A percentile compares a stretch with the other conserved stretches of the same genome.
Conservation (phyloP, 2,329 filamentous ascomycete genomes). For the Aspergillus phoenicis region DNA sequence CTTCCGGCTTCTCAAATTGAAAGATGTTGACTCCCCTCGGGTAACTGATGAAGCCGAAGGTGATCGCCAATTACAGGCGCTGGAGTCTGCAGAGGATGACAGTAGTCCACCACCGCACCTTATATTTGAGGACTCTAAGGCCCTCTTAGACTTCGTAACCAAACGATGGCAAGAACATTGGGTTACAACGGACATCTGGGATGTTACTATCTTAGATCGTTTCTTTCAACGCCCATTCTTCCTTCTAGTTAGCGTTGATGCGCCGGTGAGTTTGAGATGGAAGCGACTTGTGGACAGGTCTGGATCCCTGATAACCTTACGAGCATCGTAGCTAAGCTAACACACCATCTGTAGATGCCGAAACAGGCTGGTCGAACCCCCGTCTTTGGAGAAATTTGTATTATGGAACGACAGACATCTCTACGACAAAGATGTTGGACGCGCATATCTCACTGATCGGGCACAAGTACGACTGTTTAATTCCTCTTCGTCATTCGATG, state of each 20-base stretch:
- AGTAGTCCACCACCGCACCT: conserved; percentile 25
- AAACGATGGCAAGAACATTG: conserved; percentile 79
- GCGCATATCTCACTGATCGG: conserved; percentile 75
- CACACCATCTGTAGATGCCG: conserved; percentile 47
- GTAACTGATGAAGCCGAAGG: conserved; percentile 30
- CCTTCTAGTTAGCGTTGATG: conserved; percentile 87
- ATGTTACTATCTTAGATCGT: conserved; percentile 71
- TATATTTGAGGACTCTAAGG: conserved; percentile 64
- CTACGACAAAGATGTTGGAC: conserved; percentile 65
- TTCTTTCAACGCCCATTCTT: conserved; percentile 86
- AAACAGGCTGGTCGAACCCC: conserved; percentile 51
- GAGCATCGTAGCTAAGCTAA: conserved; percentile 1
- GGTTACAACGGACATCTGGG: conserved; percentile 82
- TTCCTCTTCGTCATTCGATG: conserved; percentile 69
- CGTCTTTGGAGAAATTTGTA: conserved; percentile 62
- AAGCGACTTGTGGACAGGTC: conserved; percentile 68
- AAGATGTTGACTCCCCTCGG: conserved; percentile 28
- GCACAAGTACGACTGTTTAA: conserved; percentile 87
- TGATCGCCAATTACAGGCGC: conserved; percentile 31
- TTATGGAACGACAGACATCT: conserved; percentile 72
- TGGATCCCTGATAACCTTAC: conserved; percentile 30
- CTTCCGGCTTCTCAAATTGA: conserved; percentile 73
- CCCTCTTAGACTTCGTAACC: conserved; percentile 82
- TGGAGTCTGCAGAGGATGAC: conserved; percentile 23
- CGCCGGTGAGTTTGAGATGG: conserved; percentile 83